phyloP scores from a whole-genome alignment of 129 eudicot genomes.

The Flaveria robusta region DNA sequence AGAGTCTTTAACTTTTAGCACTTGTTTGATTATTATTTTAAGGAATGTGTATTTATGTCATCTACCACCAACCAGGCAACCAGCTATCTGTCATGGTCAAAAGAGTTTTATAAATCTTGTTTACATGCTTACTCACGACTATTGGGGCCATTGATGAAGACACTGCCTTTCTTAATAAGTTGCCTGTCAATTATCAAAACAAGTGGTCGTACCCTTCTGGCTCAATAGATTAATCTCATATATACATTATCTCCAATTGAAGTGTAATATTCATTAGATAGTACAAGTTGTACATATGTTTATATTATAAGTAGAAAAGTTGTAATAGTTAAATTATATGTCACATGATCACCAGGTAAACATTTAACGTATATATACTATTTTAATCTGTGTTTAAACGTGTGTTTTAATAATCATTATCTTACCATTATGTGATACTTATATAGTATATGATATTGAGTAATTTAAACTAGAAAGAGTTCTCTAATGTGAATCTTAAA shows the following conservation, averaged over 20 bases:
- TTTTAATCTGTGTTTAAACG: neutral
- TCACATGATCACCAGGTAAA: neutral
- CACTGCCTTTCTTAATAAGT: conserved; percentile 31
- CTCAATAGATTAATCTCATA: neutral
- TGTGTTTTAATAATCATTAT: neutral
- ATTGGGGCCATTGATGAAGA: conserved; percentile 33
- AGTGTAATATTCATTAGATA: neutral
- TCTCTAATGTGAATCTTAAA: too few relatives aligned
- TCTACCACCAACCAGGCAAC: conserved; percentile 7
- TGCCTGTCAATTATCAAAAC: conserved; percentile 15
- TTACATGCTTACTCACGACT: conserved; percentile 24
- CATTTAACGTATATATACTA: neutral
- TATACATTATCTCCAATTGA: neutral
- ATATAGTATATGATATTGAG: neutral
- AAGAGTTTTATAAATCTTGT: conserved; percentile 1
- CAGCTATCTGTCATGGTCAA: neutral
- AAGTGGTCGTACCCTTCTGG: conserved; percentile 11
- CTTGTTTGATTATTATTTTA: too few relatives aligned
- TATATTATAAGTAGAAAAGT: conserved; percentile 16
- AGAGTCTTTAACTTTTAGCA: too few relatives aligned
- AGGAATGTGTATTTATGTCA: conserved; percentile 1
- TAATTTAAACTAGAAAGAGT: neutral
- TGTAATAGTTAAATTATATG: neutral
- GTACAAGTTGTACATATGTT: conserved; percentile 4
- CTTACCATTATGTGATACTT: too few relatives aligned